Evolutionary conservation across 73 alveolate species (phyloP).

Genomic region (Diophrys appendiculata): DNA sequence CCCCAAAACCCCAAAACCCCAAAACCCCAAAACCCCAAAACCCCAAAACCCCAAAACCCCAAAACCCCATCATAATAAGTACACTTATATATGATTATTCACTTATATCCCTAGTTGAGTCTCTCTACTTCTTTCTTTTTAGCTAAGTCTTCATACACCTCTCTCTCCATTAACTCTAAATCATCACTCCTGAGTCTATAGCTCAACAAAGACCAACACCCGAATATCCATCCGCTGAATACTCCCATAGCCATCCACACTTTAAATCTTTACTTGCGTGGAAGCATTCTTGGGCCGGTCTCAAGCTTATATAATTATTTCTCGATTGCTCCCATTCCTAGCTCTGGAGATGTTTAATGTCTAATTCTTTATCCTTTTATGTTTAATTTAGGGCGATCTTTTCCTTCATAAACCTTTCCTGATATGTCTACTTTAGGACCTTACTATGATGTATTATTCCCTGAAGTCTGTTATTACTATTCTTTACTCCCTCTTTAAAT

Average conservation of each 20-base stretch:
- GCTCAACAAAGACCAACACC: conserved; percentile 51
- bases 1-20: too few relatives aligned
- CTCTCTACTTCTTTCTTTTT: conserved; percentile 64
- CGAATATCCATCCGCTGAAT: conserved; percentile 48
- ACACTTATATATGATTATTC: not conserved
- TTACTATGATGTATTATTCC: not conserved
- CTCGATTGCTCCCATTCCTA: conserved; percentile 45
- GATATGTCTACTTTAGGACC: not conserved
- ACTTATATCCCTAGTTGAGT: not conserved
- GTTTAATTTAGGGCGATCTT: conserved; percentile 47
- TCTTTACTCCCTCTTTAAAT: not conserved
- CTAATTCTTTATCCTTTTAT: conserved; percentile 51
- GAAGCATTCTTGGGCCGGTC: conserved; percentile 64
- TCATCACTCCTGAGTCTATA: conserved; percentile 64
- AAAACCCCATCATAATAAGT: too few relatives aligned
- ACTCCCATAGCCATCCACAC: conserved; percentile 57
- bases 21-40: too few relatives aligned
- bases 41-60: too few relatives aligned
- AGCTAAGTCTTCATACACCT: conserved; percentile 61
- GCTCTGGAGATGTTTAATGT: conserved; percentile 20
- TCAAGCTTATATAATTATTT: conserved; percentile 31
- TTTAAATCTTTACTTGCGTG: conserved; percentile 52
- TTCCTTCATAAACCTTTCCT: not conserved
- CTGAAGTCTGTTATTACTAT: not conserved
- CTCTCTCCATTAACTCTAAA: conserved; percentile 71